Evolutionary conservation across 768 basidiomycete species (phyloP), one percentile per base, ranked within the genome.

Genomic region (Lactarius sp.): DNA sequence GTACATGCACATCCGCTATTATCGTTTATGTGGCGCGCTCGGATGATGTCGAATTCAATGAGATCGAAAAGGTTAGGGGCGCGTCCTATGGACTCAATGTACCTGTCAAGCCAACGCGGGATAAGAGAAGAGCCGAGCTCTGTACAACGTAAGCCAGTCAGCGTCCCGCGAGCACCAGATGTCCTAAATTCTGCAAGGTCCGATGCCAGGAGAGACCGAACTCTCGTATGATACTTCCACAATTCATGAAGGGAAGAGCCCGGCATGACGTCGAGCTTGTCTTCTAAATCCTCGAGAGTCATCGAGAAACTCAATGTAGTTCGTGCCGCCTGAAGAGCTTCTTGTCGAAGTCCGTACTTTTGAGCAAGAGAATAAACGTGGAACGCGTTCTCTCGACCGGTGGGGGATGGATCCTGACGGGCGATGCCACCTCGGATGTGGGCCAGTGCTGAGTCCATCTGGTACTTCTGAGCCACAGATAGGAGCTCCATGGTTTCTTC

Each of bases 401-500:
- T 37, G 33, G 39, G 34, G 5, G 47, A 22, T 20, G 52, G 42
- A 34, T 56, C 36, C 33, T 44, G 47, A 44, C 1, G 34, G 9
- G 59, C 12, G 3, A 56, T 20, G 20, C 2, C 14, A 2, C 31
- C 52, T 3, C 59, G 57, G 8, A 64, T 37, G 22, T 52, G 47
- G 16, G 13, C 0, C 16, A 60, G 4, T 0, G n/a, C 47, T 8
- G 58, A 36, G 6, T 12, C 31, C 52, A 60, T 56, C 18, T 51
- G 22, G 33, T 64, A 64, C 22, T 37, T 60, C 18, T 64, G 52
- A 0, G 63, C 63, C 3, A 51, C 59, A 4, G 13, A 50, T n/a
- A 64, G 33, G 34, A 60, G 58, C 7, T 53, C 41, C 44, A 60
- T 60, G 2, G 10, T 46, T 27, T 31, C 47, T 31, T 64, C 63